These are phyloP conservation scores for Pythium oligandrum DNA, from an alignment of 352 stramenopile genomes.

Conservation along the genomic window DNA sequence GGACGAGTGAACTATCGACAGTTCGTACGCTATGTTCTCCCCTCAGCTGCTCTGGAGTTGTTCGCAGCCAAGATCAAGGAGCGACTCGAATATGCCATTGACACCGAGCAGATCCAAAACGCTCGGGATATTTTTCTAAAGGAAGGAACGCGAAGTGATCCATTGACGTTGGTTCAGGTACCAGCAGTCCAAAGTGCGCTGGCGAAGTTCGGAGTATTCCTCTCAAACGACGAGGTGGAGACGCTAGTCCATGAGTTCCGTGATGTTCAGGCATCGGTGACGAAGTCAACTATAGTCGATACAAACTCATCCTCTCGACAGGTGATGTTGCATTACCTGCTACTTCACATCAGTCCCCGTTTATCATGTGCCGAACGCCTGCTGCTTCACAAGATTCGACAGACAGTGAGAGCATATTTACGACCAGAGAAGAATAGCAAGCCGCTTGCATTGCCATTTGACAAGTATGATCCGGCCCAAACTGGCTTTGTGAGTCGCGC, in stretches of 20 bases:
- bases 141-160: background rate
- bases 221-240: conserved; percentile 13
- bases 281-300: background rate
- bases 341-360: conserved; percentile 54
- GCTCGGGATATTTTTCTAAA: background rate
- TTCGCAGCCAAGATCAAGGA: conserved; percentile 59
- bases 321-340: conserved; percentile 40
- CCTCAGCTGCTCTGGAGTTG: conserved; percentile 51
- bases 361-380: conserved; percentile 44
- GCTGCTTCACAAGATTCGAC: conserved; percentile 56
- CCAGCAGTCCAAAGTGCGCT: conserved; percentile 5
- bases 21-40: conserved; percentile 54
- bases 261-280: no score
- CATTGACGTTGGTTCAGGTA: background rate
- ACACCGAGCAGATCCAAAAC: conserved; percentile 30
- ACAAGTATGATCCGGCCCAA: conserved; percentile 42
- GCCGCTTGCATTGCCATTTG: conserved; percentile 35
- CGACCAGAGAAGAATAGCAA: conserved; percentile 27
- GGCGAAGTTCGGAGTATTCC: conserved; percentile 16
- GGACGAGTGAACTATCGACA: conserved; percentile 67
- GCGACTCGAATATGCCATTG: conserved; percentile 50
- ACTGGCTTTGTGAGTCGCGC: conserved; percentile 45
- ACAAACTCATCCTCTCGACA: conserved; percentile 1
- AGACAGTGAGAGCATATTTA: conserved; percentile 36
- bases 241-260: conserved; percentile 5